Base-by-base conservation (phyloP, 2,329 filamentous ascomycete genomes). In the Colletotrichum nymphaeae region DNA sequence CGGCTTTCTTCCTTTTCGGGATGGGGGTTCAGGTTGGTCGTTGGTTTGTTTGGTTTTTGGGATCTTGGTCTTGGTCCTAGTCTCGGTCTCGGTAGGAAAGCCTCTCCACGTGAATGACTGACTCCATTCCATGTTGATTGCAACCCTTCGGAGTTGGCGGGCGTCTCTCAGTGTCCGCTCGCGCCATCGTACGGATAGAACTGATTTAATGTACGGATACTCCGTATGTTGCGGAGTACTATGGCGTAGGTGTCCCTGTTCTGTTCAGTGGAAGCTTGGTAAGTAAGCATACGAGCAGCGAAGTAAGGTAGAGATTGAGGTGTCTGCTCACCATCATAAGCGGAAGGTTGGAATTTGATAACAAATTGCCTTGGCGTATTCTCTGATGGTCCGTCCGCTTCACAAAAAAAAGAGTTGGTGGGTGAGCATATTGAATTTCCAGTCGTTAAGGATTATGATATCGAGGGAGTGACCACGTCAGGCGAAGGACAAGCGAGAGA, bases 21-120 rank as follows among this genome's bases (percentile, higher is more conserved):
- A 42, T 46, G 52, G 53, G 63, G 52, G 19, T 24, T 65, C 52
- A 65, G 32, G 52, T 65, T 57, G 63, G 52, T 22, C 8, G 42
- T 49, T 64, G 46, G 30, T 64, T 28, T 58, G 24, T 19, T 35
- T 28, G 30, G 53, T 26, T 22, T 35, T 49, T 46, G 16, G 55
- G 14, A 19, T 58, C 19, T 24, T 28, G 49, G 8, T 37, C 19
- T 58, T 46, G 59, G 60, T 70, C 70, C 68, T 72, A 56, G 70
- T 69, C 32, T 35, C 49, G 70, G 68, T 59, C 53, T 62, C 58
- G 49, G 58, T 49, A 49, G 42, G 19, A 22, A n/a, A n/a, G n/a
- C n/a, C n/a, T n/a, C n/a, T n/a, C n/a, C n/a, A 42, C 19, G 16
- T n/a, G 42, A 2, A 49, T n/a, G 19, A n/a, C 37, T 42, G 32